A percentile compares a stretch with the other conserved stretches of the same genome.
Conservation (phyloP, 345 rosid genomes). For the Brassica carinata region DNA sequence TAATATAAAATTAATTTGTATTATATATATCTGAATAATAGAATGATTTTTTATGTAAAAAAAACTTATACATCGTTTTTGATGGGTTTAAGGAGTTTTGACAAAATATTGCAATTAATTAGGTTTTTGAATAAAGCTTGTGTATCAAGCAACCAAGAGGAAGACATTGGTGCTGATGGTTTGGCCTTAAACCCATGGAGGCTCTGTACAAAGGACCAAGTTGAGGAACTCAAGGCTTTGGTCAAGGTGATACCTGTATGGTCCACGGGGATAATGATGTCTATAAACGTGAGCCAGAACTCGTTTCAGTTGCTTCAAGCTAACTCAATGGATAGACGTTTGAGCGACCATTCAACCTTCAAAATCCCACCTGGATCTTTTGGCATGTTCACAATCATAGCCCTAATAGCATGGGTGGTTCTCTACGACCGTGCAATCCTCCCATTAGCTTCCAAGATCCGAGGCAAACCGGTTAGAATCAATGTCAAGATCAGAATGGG, state of each 20-base stretch:
- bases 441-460: slow-evolving; percentile 70
- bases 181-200: slow-evolving; percentile 65
- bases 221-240: slow-evolving; percentile 77
- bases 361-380: slow-evolving; percentile 80
- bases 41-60: not conserved
- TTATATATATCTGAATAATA: no score
- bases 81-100: not conserved
- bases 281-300: slow-evolving; percentile 61
- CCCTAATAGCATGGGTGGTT: slow-evolving; percentile 54
- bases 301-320: slow-evolving; percentile 73
- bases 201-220: slow-evolving; percentile 77
- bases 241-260: slow-evolving; percentile 70
- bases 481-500: slow-evolving; percentile 70
- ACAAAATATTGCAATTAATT: slow-evolving; percentile 4
- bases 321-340: slow-evolving; percentile 65
- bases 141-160: slow-evolving; percentile 46
- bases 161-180: slow-evolving; percentile 62
- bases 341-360: slow-evolving; percentile 49
- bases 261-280: slow-evolving; percentile 72
- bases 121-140: slow-evolving; percentile 86
- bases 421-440: slow-evolving; percentile 73
- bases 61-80: not conserved
- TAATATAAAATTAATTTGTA: slow-evolving; percentile 6
- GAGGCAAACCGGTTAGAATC: slow-evolving; percentile 55
- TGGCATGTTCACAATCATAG: slow-evolving; percentile 51